These are phyloP conservation scores for Madurella mycetomatis DNA, from an alignment of 2,329 filamentous ascomycete genomes.

Conservation along the genomic window DNA sequence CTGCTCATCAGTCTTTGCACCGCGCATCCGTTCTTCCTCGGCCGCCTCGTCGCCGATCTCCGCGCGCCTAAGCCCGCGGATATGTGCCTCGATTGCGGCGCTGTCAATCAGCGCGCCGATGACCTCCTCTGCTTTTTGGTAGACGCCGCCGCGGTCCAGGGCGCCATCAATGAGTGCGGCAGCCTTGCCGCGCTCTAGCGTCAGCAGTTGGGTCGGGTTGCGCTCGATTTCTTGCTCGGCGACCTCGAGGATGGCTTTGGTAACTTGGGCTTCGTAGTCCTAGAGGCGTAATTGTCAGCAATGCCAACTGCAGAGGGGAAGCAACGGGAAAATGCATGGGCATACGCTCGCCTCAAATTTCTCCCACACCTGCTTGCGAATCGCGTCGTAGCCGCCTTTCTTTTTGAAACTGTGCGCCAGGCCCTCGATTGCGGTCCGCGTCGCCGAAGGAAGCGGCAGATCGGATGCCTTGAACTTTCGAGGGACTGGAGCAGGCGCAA, in stretches of 20 bases:
- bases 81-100: slow-evolving; percentile 61
- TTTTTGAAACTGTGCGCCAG: slow-evolving; percentile 81
- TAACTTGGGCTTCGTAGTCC: slow-evolving; percentile 67
- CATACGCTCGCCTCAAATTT: slow-evolving; percentile 67
- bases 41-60: slow-evolving; percentile 69
- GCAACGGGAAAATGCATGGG: slow-evolving; percentile 1
- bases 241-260: slow-evolving; percentile 62
- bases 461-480: slow-evolving; percentile 65
- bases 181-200: slow-evolving; percentile 68
- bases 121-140: slow-evolving; percentile 64
- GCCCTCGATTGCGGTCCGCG: slow-evolving; percentile 67
- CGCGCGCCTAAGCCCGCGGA: slow-evolving; percentile 62
- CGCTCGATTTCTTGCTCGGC: slow-evolving; percentile 71
- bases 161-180: slow-evolving; percentile 73
- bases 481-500: neutral
- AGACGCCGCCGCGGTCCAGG: slow-evolving; percentile 70
- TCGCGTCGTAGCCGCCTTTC: slow-evolving; percentile 74
- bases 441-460: slow-evolving; percentile 67
- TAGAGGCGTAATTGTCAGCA: slow-evolving; percentile 30
- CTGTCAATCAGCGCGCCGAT: slow-evolving; percentile 66
- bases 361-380: slow-evolving; percentile 73
- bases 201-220: slow-evolving; percentile 66
- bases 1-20: slow-evolving; percentile 68
- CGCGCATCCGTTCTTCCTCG: slow-evolving; percentile 58
- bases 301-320: neutral